Percentiles rank a stretch among this genome's conserved stretches.
These are phyloP conservation scores for Eucalyptus camaldulensis DNA, from an alignment of 345 rosid species.

Conservation along the genomic window DNA sequence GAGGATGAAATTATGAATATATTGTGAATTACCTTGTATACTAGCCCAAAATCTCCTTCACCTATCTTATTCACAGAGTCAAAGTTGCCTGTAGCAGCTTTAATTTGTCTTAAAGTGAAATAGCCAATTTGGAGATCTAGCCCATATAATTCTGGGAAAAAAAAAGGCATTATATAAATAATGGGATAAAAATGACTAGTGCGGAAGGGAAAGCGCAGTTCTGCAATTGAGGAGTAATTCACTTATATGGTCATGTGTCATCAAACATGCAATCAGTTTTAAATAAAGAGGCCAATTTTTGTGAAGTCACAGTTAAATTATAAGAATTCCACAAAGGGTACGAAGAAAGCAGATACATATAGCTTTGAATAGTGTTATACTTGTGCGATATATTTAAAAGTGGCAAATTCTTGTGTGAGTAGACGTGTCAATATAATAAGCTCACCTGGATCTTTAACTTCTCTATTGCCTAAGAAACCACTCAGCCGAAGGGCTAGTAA, in stretches of 20 bases:
- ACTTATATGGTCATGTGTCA: background rate
- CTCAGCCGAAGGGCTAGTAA: slow-evolving; percentile 15
- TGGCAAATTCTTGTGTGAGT: background rate
- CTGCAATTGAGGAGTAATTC: background rate
- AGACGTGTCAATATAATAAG: background rate
- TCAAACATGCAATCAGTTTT: rapidly evolving
- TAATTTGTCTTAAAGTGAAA: slow-evolving; percentile 65
- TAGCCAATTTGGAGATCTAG: slow-evolving; percentile 66
- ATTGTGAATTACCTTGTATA: slow-evolving; percentile 53
- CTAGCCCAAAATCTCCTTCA: slow-evolving; percentile 88
- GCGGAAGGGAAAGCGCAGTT: background rate
- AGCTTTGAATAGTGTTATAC: rapidly evolving
- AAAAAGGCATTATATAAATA: background rate
- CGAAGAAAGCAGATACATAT: background rate
- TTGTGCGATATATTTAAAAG: background rate
- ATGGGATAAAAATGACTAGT: background rate
- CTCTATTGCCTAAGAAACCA: slow-evolving; percentile 45
- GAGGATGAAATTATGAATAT: background rate
- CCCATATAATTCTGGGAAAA: slow-evolving; percentile 31
- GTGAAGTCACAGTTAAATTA: background rate
- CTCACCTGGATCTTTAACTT: slow-evolving; percentile 47
- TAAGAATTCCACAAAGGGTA: background rate
- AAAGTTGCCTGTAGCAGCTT: slow-evolving; percentile 62
- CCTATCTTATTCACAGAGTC: slow-evolving; percentile 67
- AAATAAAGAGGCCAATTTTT: background rate